These are phyloP conservation scores for Nidularia pulvinata DNA, from an alignment of 768 basidiomycete genomes.

Conservation along the genomic window DNA sequence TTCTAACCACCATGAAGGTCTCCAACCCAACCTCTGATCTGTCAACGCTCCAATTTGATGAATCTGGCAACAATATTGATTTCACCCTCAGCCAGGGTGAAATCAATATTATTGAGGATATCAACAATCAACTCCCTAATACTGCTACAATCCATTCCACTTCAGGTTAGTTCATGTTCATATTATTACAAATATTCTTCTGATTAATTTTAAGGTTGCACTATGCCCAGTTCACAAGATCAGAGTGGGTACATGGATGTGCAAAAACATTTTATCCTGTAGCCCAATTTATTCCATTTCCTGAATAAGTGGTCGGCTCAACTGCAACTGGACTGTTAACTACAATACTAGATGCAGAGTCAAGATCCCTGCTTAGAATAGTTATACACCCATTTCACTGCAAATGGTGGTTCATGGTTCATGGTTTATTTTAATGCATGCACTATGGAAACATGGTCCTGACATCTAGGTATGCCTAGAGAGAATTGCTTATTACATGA, in stretches of 20 bases:
- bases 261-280: neutral
- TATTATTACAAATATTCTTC: neutral
- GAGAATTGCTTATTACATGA: neutral
- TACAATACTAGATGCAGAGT: neutral
- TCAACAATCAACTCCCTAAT: neutral
- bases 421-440: neutral
- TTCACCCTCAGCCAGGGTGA: neutral
- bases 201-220: neutral
- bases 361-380: neutral
- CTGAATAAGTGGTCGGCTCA: neutral
- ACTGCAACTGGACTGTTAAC: neutral
- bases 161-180: neutral
- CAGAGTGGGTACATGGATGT: neutral
- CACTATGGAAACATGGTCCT: neutral
- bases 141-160: neutral
- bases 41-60: neutral
- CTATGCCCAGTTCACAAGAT: neutral
- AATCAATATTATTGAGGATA: neutral
- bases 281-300: neutral
- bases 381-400: neutral
- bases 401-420: neutral
- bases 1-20: too few species aligned
- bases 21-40: too few species aligned
- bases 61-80: neutral
- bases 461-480: conserved; percentile 1